Evolutionary conservation across 805 yeast genomes (phyloP).

Genomic region (Pichia deserticola): DNA sequence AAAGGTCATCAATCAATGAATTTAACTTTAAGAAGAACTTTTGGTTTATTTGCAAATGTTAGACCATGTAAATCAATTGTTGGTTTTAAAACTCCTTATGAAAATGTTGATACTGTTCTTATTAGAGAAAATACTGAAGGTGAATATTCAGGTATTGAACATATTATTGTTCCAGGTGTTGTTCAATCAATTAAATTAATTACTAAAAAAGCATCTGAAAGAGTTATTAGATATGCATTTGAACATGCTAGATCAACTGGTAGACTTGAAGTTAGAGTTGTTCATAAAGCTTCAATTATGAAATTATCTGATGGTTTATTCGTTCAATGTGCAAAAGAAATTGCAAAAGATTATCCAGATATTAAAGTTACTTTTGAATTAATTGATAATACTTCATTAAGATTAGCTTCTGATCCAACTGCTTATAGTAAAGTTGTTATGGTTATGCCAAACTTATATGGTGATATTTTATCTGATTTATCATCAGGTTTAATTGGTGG

Average conservation of each 20-base stretch:
- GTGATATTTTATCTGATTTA: constrained; percentile 97
- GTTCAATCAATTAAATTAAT: constrained; percentile 96
- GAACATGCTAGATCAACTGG: constrained; percentile 88
- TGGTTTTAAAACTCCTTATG: constrained; percentile 89
- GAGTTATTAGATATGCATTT: constrained; percentile 93
- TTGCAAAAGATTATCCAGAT: constrained; percentile 89
- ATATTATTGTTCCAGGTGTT: constrained; percentile 95
- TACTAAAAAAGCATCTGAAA: constrained; percentile 93
- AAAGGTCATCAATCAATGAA: constrained; percentile 98
- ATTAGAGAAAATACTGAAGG: constrained; percentile 99
- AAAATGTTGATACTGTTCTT: constrained; percentile 85
- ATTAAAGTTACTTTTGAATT: constrained; percentile 76
- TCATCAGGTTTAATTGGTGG: constrained; percentile 98
- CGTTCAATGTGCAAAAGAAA: constrained; percentile 82
- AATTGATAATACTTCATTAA: constrained; percentile 92
- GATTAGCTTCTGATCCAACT: constrained; percentile 81
- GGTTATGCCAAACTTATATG: constrained; percentile 99
- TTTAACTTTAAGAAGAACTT: constrained; percentile 95
- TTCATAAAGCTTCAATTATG: constrained; percentile 98
- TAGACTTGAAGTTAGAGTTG: constrained; percentile 86
- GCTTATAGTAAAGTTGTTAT: constrained; percentile 80
- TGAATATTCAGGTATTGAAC: constrained; percentile 99
- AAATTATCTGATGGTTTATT: constrained; percentile 97
- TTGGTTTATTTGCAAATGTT: constrained; percentile 92
- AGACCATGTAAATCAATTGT: constrained; percentile 92